These are phyloP conservation scores for Thelephora terrestris DNA, from an alignment of 1,284 basidiomycete species.

Conservation along the genomic window DNA sequence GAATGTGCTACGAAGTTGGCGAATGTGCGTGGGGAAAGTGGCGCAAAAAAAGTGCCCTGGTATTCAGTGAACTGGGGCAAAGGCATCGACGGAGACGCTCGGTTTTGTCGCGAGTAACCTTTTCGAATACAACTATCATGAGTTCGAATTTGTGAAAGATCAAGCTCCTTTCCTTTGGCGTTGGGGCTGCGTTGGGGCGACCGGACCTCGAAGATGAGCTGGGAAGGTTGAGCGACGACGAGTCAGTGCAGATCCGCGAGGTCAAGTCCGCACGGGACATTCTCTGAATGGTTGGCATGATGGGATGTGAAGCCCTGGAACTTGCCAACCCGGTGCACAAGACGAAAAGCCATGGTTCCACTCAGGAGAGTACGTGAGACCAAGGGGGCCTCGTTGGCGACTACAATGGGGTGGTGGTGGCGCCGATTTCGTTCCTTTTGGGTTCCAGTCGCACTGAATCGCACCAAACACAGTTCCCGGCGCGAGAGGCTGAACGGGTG, in stretches of 20 bases:
- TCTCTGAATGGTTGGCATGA: conserved; percentile 56
- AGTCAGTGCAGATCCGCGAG: conserved; percentile 70
- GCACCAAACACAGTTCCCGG: conserved; percentile 66
- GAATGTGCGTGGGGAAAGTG: conserved; percentile 18
- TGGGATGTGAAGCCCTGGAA: conserved; percentile 64
- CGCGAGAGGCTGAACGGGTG: conserved; percentile 64
- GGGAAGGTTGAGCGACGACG: conserved; percentile 53
- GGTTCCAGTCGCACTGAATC: conserved; percentile 75
- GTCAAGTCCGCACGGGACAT: conserved; percentile 70
- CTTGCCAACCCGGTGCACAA: conserved; percentile 63
- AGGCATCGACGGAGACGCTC: conserved; percentile 82
- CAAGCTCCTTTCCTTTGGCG: conserved; percentile 71
- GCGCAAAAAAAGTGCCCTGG: conserved; percentile 18
- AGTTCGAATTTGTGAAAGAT: conserved; percentile 80
- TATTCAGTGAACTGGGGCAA: conserved; percentile 71
- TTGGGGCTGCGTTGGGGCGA: conserved; percentile 61
- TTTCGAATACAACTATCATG: conserved; percentile 92
- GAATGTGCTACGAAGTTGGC: conserved; percentile 17
- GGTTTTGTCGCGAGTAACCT: conserved; percentile 81
- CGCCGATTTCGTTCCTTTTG: conserved; percentile 73
- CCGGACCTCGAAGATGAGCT: too few species aligned
- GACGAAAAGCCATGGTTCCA: conserved; percentile 66
- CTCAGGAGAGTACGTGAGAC: conserved; percentile 64
- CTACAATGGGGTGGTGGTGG: conserved; percentile 63
- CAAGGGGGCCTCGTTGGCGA: conserved; percentile 59